Evolutionary conservation across 192 early-diverging fungal genomes (phyloP), one percentile per base, ranked within the genome.

Genomic region (Glomus cerebriforme): DNA sequence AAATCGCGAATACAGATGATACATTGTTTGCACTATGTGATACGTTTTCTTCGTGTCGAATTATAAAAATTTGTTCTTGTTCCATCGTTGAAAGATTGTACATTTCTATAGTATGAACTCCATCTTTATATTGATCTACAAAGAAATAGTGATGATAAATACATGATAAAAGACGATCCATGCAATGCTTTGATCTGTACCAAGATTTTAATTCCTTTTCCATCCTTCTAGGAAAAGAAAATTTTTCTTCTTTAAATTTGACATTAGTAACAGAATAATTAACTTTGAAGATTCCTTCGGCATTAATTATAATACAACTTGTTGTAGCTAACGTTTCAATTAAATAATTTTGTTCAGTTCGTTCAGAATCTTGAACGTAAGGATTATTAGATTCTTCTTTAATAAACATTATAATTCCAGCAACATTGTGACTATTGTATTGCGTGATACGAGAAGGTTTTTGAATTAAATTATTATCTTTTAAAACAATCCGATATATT

Each of bases 71-170:
- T 63, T 63, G 62, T 26, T 27, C 24, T 29, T 27, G 62, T 63
- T 63, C 62, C 62, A 63, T 63, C 3, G n/a, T 29, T 29, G 27
- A 27, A 27, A 63, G 27, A 63, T 63, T 63, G 27, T 63, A 63
- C 27, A 63, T 29, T 27, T 63, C 62, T 29, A 63, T 63, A 7
- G 62, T 63, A 27, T 63, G 62, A 63, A 63, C 24, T 27, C 27
- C 13, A 4, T 63, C 62, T 29, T 63, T 63, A 63, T 63, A 63
- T 29, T 63, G 62, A 6, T 63, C 62, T 3, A 63, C n/a, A 27
- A 63, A 63, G 27, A 63, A 29, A 63, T 63, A 63, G 15, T 63
- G n/a, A 24, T 63, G 24, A 63, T 63, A 63, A 63, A 63, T 63
- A 27, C 62, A 63, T 63, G 24, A 27, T 13, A 24, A 12, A 15